phyloP scores from a whole-genome alignment of 1,284 basidiomycete species.

The Cryptococcus neoformans region DNA sequence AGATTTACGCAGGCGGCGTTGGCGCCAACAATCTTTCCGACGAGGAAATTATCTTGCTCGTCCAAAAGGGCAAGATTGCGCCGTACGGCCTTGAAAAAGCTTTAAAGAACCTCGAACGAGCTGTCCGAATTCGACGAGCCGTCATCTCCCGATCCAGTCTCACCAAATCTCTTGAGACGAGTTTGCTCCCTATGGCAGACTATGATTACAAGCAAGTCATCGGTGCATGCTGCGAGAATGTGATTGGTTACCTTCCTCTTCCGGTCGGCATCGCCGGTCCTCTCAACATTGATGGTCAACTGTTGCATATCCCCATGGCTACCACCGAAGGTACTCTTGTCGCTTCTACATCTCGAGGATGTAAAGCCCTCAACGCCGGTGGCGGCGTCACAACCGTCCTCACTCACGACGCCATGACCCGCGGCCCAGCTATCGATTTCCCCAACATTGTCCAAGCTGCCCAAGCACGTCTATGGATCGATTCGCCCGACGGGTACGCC shows the following conservation, averaged over 20 bases:
- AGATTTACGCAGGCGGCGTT: conserved; percentile 81
- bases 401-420: conserved; percentile 94
- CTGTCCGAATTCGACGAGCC: conserved; percentile 82
- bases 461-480: conserved; percentile 83
- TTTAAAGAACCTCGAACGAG: conserved; percentile 78
- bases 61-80: conserved; percentile 89
- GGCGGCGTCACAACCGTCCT: conserved; percentile 95
- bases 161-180: conserved; percentile 81
- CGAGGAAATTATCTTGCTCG: conserved; percentile 86
- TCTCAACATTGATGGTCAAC: conserved; percentile 81
- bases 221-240: conserved; percentile 99
- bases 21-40: conserved; percentile 65
- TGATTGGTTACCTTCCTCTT: conserved; percentile 94
- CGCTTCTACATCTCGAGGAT: conserved; percentile 94
- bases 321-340: conserved; percentile 98
- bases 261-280: conserved; percentile 97
- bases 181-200: conserved; percentile 74
- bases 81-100: conserved; percentile 94
- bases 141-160: conserved; percentile 85
- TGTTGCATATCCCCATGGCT: conserved; percentile 95
- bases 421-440: conserved; percentile 97
- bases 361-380: conserved; percentile 94
- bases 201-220: conserved; percentile 95
- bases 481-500: conserved; percentile 73
- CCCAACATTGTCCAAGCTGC: conserved; percentile 76